Conservation (phyloP, 306 rosid genomes). For the Citrullus mucosospermus region DNA sequence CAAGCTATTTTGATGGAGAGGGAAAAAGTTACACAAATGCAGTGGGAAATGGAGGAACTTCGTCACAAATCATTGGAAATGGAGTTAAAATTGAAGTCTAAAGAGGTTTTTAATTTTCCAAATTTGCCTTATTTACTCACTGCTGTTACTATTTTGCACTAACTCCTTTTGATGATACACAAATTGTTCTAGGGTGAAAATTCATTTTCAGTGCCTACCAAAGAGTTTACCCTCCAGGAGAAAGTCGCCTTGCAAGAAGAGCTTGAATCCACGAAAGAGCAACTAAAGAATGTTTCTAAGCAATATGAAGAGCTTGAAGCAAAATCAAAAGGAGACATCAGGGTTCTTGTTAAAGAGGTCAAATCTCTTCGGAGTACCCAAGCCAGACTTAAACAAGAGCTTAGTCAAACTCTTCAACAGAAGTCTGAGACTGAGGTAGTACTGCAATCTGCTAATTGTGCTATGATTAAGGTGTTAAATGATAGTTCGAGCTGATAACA, state of each 20-base stretch:
- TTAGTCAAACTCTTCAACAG: constrained; percentile 33
- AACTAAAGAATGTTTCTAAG: constrained; percentile 48
- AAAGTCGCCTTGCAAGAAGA: constrained; percentile 36
- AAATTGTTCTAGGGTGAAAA: constrained; percentile 40
- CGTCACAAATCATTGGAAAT: constrained; percentile 79
- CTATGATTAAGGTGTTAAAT: background rate
- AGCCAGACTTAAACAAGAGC: constrained; percentile 52
- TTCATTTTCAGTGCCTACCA: constrained; percentile 21
- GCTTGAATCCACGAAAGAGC: constrained; percentile 51
- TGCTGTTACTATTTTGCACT: constrained; percentile 9
- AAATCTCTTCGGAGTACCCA: constrained; percentile 80
- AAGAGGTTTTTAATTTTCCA: constrained; percentile 37
- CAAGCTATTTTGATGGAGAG: constrained; percentile 90
- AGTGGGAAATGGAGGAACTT: constrained; percentile 98
- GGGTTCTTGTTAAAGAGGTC: constrained; percentile 86
- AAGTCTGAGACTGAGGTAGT: constrained; percentile 30
- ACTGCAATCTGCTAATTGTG: constrained; percentile 4
- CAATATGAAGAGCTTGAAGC: constrained; percentile 74
- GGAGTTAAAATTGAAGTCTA: constrained; percentile 71
- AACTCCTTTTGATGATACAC: constrained; percentile 10
- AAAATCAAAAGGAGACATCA: constrained; percentile 82
- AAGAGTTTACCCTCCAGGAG: constrained; percentile 27
- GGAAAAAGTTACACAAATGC: constrained; percentile 73
- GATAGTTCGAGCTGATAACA: background rate
- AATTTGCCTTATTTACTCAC: background rate